phyloP scores from a whole-genome alignment of 208 protist species.

The Porcisia hertigi region DNA sequence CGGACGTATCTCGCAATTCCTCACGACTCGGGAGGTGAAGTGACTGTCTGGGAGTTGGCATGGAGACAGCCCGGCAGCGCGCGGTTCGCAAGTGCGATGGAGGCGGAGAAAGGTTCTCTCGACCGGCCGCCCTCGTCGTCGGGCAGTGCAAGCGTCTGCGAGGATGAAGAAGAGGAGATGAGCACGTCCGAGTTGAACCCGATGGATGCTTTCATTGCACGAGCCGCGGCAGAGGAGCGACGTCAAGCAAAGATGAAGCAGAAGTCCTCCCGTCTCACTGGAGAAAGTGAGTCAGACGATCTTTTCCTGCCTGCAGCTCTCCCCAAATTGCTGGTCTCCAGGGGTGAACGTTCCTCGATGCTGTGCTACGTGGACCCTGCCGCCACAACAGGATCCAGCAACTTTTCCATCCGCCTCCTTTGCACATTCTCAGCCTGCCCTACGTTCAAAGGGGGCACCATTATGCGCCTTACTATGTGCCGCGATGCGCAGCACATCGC shows the following conservation, averaged over 20 bases:
- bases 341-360: slow-evolving; percentile 15
- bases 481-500: slow-evolving; percentile 35
- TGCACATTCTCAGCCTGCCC: slow-evolving; percentile 46
- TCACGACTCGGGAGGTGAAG: slow-evolving; percentile 50
- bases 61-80: slow-evolving; percentile 1
- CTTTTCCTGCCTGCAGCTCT: neutral
- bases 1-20: slow-evolving; percentile 44
- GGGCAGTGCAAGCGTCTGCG: neutral
- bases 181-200: slow-evolving; percentile 33
- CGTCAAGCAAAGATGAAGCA: neutral
- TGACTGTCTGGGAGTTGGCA: slow-evolving; percentile 36
- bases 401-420: slow-evolving; percentile 23
- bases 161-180: slow-evolving; percentile 9
- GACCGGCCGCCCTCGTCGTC: neutral
- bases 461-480: slow-evolving; percentile 72
- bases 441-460: slow-evolving; percentile 66
- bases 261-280: neutral
- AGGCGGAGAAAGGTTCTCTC: neutral
- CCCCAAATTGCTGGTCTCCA: neutral
- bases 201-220: slow-evolving; percentile 45
- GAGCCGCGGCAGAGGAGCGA: slow-evolving; percentile 24
- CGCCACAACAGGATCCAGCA: slow-evolving; percentile 1
- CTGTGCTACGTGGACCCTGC: slow-evolving; percentile 25
- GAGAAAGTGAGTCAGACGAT: neutral
- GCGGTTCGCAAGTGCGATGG: neutral